Percentiles rank a stretch among this genome's conserved stretches.
Evolutionary conservation across 2,329 filamentous ascomycete genomes (phyloP).

Genomic region (Epichloe sylvatica): DNA sequence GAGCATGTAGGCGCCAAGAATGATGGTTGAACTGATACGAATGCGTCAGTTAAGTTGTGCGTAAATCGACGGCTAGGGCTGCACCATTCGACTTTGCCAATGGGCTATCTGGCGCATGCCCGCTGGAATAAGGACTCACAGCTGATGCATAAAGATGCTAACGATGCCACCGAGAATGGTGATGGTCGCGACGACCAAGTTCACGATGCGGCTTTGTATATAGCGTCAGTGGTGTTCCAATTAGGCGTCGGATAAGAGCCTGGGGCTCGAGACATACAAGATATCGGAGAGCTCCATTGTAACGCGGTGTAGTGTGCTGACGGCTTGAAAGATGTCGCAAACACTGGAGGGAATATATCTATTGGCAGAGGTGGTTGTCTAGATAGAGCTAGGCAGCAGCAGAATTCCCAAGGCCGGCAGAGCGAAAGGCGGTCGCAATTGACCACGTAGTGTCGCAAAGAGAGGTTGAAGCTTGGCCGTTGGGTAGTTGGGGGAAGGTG

Average conservation of each 20-base stretch:
- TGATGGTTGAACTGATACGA: conserved; percentile 31
- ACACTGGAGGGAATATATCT: background rate
- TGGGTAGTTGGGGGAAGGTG: background rate
- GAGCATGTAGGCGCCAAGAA: conserved; percentile 78
- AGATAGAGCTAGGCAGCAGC: conserved; percentile 4
- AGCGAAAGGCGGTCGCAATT: conserved; percentile 1
- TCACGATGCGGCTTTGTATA: conserved; percentile 69
- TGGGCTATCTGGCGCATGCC: background rate
- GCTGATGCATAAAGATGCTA: conserved; percentile 48
- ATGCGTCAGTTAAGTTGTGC: background rate
- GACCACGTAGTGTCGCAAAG: conserved; percentile 4
- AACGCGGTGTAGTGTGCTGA: conserved; percentile 4
- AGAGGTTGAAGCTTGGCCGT: background rate
- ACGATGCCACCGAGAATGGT: conserved; percentile 75
- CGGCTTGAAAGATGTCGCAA: background rate
- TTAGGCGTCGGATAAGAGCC: background rate
- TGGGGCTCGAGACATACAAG: conserved; percentile 48
- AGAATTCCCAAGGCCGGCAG: background rate
- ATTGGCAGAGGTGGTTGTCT: background rate
- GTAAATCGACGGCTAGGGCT: background rate
- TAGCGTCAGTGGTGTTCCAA: conserved; percentile 19
- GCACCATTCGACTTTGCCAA: background rate
- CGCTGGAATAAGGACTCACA: conserved; percentile 34
- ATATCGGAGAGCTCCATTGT: conserved; percentile 84
- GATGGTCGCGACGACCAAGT: conserved; percentile 73